Conservation (phyloP, 495 filamentous ascomycete genomes). For the Neurospora cerealis region DNA sequence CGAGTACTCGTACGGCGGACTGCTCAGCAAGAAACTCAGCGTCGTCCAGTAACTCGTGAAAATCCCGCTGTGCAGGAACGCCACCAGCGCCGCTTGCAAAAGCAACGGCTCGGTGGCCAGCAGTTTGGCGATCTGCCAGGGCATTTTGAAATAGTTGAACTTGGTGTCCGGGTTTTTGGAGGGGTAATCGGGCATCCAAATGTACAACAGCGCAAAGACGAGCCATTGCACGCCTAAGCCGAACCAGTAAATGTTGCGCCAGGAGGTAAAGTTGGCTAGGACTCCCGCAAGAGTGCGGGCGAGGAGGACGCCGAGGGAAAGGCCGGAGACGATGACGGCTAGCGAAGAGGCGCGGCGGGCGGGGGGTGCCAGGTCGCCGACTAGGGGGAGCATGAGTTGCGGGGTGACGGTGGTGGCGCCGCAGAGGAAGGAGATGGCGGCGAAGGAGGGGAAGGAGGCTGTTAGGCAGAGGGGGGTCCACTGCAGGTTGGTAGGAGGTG, state of each 20-base stretch:
- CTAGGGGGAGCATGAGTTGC: conserved; percentile 75
- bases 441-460: conserved; percentile 51
- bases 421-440: conserved; percentile 57
- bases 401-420: conserved; percentile 75
- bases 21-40: conserved; percentile 66
- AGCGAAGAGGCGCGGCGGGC: conserved; percentile 56
- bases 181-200: conserved; percentile 77
- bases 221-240: conserved; percentile 61
- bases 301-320: conserved; percentile 65
- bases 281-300: conserved; percentile 70
- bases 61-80: conserved; percentile 30
- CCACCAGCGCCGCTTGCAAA: conserved; percentile 42
- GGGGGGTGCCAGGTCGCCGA: conserved; percentile 69
- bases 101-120: conserved; percentile 55
- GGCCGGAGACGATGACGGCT: conserved; percentile 67
- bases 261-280: conserved; percentile 57
- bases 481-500: conserved; percentile 12
- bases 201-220: conserved; percentile 56
- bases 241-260: conserved; percentile 77
- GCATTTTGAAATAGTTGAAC: conserved; percentile 55
- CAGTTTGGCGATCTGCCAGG: conserved; percentile 52
- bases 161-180: conserved; percentile 50
- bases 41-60: conserved; percentile 65
- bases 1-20: conserved; percentile 55
- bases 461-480: conserved; percentile 67